A percentile compares a stretch with the other conserved stretches of the same genome.
phyloP scores from a whole-genome alignment of 352 stramenopile species.

The Phytophthora capsici region DNA sequence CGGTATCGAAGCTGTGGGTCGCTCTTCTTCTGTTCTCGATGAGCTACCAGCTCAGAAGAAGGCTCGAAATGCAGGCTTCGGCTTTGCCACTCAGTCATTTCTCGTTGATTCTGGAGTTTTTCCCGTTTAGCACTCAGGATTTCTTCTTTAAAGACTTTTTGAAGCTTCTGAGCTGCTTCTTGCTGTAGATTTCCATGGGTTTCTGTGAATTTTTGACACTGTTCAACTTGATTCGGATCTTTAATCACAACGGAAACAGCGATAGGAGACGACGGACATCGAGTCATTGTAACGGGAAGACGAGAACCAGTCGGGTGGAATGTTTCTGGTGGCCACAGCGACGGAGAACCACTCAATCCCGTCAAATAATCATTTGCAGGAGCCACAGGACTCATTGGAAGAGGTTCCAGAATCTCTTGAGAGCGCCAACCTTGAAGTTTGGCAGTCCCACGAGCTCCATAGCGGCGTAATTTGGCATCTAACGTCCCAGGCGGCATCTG shows the following conservation, averaged over 20 bases:
- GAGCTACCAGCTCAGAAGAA: conserved; percentile 26
- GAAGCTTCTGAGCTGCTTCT: conserved; percentile 34
- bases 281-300: conserved; percentile 42
- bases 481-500: conserved; percentile 39
- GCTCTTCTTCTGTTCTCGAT: conserved; percentile 18
- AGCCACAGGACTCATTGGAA: conserved; percentile 9
- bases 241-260: conserved; percentile 22
- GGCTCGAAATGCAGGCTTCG: conserved; percentile 50
- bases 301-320: conserved; percentile 46
- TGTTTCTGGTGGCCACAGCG: conserved; percentile 56
- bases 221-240: conserved; percentile 18
- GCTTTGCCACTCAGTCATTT: conserved; percentile 46
- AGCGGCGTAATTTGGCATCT: conserved; percentile 60
- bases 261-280: conserved; percentile 54
- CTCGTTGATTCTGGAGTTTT: conserved; percentile 44
- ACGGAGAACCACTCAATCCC: conserved; percentile 44
- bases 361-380: conserved; percentile 16
- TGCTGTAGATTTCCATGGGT: conserved; percentile 35
- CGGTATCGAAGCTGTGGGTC: conserved; percentile 28
- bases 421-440: conserved; percentile 30
- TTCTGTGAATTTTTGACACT: conserved; percentile 30
- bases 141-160: conserved; percentile 44
- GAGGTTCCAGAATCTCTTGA: conserved; percentile 15
- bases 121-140: conserved; percentile 24
- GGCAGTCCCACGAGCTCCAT: conserved; percentile 42